These are phyloP conservation scores for Trametes cinnabarina DNA, from an alignment of 768 basidiomycete species.

Conservation along the genomic window DNA sequence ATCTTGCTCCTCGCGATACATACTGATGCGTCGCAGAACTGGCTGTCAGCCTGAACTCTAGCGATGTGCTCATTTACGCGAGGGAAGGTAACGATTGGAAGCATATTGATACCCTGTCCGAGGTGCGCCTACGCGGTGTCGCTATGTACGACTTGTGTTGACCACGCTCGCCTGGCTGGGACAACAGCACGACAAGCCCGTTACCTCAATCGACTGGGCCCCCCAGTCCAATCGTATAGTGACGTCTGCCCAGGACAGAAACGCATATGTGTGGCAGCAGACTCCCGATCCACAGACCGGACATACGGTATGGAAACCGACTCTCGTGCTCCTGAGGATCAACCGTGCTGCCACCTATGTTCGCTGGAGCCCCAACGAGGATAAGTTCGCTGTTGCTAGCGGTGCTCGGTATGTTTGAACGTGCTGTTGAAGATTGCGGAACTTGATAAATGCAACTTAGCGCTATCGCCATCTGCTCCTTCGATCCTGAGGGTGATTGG, in stretches of 20 bases:
- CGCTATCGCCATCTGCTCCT: slow-evolving; percentile 94
- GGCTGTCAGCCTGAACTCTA: slow-evolving; percentile 86
- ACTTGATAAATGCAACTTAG: slow-evolving; percentile 39
- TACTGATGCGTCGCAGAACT: slow-evolving; percentile 57
- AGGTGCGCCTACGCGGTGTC: too few relatives aligned
- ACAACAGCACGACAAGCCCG: slow-evolving; percentile 89
- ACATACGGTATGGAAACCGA: slow-evolving; percentile 84
- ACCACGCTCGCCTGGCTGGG: not conserved
- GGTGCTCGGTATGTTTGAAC: slow-evolving; percentile 71
- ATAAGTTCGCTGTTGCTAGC: slow-evolving; percentile 98
- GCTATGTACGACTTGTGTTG: too few relatives aligned
- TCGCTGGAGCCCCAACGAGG: slow-evolving; percentile 94
- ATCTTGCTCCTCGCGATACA: not conserved
- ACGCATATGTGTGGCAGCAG: slow-evolving; percentile 98
- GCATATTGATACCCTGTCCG: slow-evolving; percentile 72
- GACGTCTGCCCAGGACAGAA: slow-evolving; percentile 97
- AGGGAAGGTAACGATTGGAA: slow-evolving; percentile 68
- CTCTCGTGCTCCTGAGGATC: slow-evolving; percentile 90
- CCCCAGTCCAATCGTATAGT: slow-evolving; percentile 96
- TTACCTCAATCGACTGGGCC: slow-evolving; percentile 99
- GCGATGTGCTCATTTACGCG: slow-evolving; percentile 80
- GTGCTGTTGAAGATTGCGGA: not conserved
- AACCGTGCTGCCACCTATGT: slow-evolving; percentile 96
- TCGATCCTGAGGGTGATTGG: slow-evolving; percentile 98
- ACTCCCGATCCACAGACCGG: slow-evolving; percentile 72